A percentile compares a stretch with the other conserved stretches of the same genome.
phyloP scores from a whole-genome alignment of 2,329 filamentous ascomycete genomes.

The Chaetomiaceae sp. region DNA sequence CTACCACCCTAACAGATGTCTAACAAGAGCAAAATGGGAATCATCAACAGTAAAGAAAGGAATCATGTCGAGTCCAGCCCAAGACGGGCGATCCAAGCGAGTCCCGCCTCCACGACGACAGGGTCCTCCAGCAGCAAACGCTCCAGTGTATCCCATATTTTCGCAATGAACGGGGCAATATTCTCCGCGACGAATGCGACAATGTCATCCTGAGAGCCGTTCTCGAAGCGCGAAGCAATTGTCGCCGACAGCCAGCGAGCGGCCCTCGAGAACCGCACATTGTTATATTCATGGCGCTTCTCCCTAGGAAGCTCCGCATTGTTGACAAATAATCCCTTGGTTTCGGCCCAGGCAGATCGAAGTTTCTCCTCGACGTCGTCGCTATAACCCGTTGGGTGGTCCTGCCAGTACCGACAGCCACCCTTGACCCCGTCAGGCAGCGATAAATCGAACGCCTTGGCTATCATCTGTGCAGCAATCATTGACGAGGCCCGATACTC shows the following conservation, averaged over 20 bases:
- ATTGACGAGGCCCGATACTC: constrained; percentile 25
- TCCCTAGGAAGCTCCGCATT: constrained; percentile 20
- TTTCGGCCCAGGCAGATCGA: constrained; percentile 12
- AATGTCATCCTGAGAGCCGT: constrained; percentile 6
- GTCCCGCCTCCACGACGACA: constrained; percentile 2
- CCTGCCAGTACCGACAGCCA: constrained; percentile 25
- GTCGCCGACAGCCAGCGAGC: constrained; percentile 24
- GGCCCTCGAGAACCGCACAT: constrained; percentile 18
- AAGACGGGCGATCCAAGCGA: constrained; percentile 19
- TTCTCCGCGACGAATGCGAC: constrained; percentile 9
- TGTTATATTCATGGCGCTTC: constrained; percentile 21
- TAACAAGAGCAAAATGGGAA: too few species aligned
- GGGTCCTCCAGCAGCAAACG: constrained; percentile 13
- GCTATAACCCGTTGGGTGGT: constrained; percentile 2
- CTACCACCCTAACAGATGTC: too few species aligned
- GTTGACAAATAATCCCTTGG: constrained; percentile 17
- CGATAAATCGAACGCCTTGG: constrained; percentile 17
- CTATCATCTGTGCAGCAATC: constrained; percentile 17
- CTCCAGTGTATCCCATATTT: constrained; percentile 15
- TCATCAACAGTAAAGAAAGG: too few species aligned
- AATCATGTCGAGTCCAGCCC: too few species aligned
- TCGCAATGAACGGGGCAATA: constrained; percentile 11
- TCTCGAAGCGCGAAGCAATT: constrained; percentile 15
- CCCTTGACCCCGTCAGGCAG: constrained; percentile 9
- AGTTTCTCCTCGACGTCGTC: constrained; percentile 16